A percentile compares a stretch with the other conserved stretches of the same genome.
Conservation (phyloP, 345 rosid genomes). For the Citrus maxima region DNA sequence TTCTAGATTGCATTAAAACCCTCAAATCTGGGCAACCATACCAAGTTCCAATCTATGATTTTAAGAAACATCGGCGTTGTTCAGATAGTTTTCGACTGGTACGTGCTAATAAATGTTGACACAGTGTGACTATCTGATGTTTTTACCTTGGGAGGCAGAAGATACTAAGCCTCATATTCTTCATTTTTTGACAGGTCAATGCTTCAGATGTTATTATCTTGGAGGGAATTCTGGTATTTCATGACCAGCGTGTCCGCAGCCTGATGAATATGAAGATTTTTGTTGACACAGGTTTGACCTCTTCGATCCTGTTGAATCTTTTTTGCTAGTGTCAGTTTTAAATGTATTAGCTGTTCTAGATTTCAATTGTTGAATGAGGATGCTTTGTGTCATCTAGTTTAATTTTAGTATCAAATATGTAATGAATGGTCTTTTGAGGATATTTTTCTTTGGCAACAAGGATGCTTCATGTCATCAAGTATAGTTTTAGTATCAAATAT, state of each 20-base stretch:
- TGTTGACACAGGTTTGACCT: conserved; percentile 82
- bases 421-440: neutral
- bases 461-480: neutral
- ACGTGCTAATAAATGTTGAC: neutral
- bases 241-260: conserved; percentile 85
- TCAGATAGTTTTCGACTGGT: conserved; percentile 94
- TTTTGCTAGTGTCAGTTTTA: neutral
- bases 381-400: neutral
- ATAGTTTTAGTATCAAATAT: neutral
- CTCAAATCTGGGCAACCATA: conserved; percentile 76
- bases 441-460: neutral
- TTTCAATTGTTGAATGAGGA: too few relatives aligned
- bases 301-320: conserved; percentile 6
- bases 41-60: conserved; percentile 93
- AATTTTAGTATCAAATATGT: neutral
- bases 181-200: conserved; percentile 59
- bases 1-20: conserved; percentile 69
- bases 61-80: conserved; percentile 78
- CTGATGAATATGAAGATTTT: conserved; percentile 97
- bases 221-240: conserved; percentile 97
- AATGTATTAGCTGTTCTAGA: neutral
- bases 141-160: neutral
- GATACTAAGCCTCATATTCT: neutral
- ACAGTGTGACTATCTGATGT: neutral
- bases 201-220: conserved; percentile 96